Conservation (phyloP, 495 filamentous ascomycete genomes). For the Margaritispora aquatica region DNA sequence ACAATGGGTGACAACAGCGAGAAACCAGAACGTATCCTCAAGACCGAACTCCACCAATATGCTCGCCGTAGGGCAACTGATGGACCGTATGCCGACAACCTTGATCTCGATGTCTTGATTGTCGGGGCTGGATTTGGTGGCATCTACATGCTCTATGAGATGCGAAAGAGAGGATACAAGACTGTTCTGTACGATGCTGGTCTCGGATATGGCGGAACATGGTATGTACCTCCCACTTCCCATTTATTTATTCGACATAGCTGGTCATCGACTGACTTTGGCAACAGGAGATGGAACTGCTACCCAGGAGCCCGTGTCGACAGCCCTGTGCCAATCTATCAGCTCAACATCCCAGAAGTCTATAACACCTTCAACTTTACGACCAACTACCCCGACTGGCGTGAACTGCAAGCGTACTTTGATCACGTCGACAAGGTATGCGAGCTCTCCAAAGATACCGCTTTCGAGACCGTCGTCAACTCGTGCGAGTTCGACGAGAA, state of each 20-base stretch:
- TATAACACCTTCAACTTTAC: conserved; percentile 50
- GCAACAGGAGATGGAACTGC: conserved; percentile 37
- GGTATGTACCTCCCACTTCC: not conserved
- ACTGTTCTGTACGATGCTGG: conserved; percentile 43
- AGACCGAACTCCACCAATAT: conserved; percentile 25
- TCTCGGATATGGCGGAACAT: conserved; percentile 39
- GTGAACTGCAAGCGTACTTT: conserved; percentile 49
- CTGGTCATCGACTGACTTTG: no score
- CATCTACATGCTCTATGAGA: conserved; percentile 31
- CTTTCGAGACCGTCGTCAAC: conserved; percentile 42
- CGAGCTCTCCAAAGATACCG: conserved; percentile 42
- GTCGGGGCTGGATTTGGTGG: conserved; percentile 46
- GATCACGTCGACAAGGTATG: conserved; percentile 44
- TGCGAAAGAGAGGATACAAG: conserved; percentile 33
- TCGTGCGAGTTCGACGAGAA: conserved; percentile 38
- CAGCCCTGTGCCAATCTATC: conserved; percentile 42
- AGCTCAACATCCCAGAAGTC: conserved; percentile 43
- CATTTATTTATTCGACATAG: no score
- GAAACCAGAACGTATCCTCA: conserved; percentile 11
- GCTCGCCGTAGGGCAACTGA: conserved; percentile 33
- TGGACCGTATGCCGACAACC: conserved; percentile 28
- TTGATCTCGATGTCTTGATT: conserved; percentile 44
- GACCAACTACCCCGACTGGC: conserved; percentile 41
- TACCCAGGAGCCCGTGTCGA: conserved; percentile 51
- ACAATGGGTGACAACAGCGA: not conserved